Percentiles rank a stretch among this genome's conserved stretches.
phyloP scores from a whole-genome alignment of 2,329 filamentous ascomycete species.

The Cladosporium sp. region DNA sequence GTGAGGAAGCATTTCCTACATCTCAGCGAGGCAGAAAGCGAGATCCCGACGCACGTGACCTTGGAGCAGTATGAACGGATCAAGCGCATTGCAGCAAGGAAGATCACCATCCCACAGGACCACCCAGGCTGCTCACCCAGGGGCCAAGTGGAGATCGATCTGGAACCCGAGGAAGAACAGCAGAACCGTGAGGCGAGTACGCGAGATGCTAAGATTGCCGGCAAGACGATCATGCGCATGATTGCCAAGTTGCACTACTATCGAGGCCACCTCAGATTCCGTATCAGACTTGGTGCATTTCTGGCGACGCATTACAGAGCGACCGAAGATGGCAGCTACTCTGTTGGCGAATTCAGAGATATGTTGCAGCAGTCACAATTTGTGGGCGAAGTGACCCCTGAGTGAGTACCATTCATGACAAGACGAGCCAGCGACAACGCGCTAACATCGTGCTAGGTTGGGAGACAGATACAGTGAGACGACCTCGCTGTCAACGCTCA shows the following conservation, averaged over 20 bases:
- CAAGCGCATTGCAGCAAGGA: not conserved
- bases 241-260: conserved; percentile 37
- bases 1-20: conserved; percentile 32
- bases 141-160: not conserved
- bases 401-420: conserved; percentile 28
- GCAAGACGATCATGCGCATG: conserved; percentile 26
- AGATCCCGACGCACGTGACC: not conserved
- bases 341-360: conserved; percentile 34
- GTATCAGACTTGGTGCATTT: conserved; percentile 40
- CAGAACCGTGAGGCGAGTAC: not conserved
- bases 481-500: conserved; percentile 23
- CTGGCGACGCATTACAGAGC: conserved; percentile 28
- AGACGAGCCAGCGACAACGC: not conserved
- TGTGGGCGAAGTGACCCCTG: conserved; percentile 32
- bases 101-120: not conserved
- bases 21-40: conserved; percentile 20
- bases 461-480: conserved; percentile 28
- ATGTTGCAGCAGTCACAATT: conserved; percentile 36
- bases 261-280: conserved; percentile 36
- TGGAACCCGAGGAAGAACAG: not conserved
- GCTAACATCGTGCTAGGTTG: conserved; percentile 29
- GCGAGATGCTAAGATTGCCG: not conserved
- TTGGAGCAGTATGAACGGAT: not conserved
- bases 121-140: not conserved
- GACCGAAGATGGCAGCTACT: conserved; percentile 26